Evolutionary conservation across 73 alveolate genomes (phyloP).

Genomic region (Tetrahymena elliotti): DNA sequence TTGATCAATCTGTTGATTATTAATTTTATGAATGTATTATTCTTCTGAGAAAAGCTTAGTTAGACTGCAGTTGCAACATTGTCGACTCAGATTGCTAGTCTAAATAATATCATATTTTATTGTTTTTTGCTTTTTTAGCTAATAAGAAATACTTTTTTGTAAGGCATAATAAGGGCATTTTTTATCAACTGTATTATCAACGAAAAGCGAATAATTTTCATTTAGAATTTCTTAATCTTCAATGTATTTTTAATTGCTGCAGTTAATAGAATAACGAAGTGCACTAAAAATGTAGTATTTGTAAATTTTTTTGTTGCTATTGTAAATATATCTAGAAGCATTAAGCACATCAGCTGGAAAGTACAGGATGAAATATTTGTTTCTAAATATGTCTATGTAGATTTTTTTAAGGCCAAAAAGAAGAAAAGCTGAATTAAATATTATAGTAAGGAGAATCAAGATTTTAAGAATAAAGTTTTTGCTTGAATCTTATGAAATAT

Average conservation of each 20-base stretch:
- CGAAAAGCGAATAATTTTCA: neutral
- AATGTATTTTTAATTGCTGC: neutral
- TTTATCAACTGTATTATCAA: neutral
- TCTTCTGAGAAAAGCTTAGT: neutral
- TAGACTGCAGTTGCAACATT: neutral
- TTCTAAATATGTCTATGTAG: neutral
- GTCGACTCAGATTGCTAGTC: neutral
- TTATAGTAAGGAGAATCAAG: neutral
- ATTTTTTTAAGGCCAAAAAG: neutral
- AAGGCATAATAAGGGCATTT: neutral
- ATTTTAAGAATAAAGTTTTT: neutral
- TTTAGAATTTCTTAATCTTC: neutral
- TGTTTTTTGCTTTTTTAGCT: neutral
- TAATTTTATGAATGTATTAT: neutral
- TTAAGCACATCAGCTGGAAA: neutral
- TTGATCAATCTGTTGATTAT: neutral
- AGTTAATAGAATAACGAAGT: neutral
- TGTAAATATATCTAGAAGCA: neutral
- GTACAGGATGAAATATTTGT: neutral
- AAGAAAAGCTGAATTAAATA: neutral
- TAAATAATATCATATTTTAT: neutral
- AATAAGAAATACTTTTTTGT: neutral
- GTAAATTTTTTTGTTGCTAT: neutral
- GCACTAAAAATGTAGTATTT: neutral
- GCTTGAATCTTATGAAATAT: neutral